Base-by-base conservation (phyloP, 129 eudicot species). In the Ambrosia artemisiifolia region DNA sequence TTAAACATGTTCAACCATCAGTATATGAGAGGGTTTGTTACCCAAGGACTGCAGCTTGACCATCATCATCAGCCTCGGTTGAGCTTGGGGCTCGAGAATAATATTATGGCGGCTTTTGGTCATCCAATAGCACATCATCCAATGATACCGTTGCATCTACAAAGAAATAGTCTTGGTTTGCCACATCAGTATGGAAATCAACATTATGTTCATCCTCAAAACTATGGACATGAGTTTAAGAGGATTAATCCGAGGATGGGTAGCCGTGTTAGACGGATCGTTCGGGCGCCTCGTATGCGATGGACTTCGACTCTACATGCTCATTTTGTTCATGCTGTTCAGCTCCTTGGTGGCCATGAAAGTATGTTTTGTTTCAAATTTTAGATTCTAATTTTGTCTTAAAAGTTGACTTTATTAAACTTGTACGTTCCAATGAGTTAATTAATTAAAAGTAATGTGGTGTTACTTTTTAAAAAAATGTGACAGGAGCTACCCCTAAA, bases 251-350 rank as follows among this genome's bases (percentile, higher is more conserved):
- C 85, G 3, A 86, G 94, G 70, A 48, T 73, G 79, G 61, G 76
- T 32, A 79, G 60, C 67, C 87, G 91, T 20, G 77, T 78, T 20
- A 82, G 77, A 75, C 73, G 93, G 76, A 82, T 87, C 72, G 86
- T 86, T 50, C 72, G 98, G 74, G 96, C 89, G 35, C 98, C 98
- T 1, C 83, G 98, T 11, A 90, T 94, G 97, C 73, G 97, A 72
- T 94, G 98, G 98, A 94, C 98, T 65, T 87, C 96, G 4, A 87
- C 97, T 65, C 93, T 94, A 30, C 98, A 94, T n/a, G 80, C 98
- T 30, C 98, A 88, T 57, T 94, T 90, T 34, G 88, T 94, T 50
- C 98, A 90, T 72, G 98, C 98, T 1, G 98, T 94, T 80, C 88
- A 90, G 83, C 88, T 90, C 10, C 96, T 94, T 35, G 98, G 98